Percentiles rank a stretch among this genome's conserved stretches.
Evolutionary conservation across 768 basidiomycete species (phyloP).

Genomic region (Astraeus odoratus): DNA sequence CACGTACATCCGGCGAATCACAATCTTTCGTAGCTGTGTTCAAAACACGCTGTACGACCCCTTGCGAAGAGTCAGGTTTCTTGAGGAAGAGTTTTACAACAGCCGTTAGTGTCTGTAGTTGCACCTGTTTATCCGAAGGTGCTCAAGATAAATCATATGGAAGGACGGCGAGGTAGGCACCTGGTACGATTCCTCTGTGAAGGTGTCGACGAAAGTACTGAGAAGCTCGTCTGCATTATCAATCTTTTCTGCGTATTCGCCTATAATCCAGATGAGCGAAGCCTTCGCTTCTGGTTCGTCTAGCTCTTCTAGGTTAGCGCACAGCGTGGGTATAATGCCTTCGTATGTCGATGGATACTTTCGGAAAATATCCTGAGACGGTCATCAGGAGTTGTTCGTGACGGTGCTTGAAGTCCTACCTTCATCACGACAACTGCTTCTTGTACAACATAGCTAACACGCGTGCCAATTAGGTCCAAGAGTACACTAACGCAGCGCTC

Average conservation of each 20-base stretch:
- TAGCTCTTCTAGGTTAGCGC: slow-evolving; percentile 90
- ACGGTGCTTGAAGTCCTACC: slow-evolving; percentile 37
- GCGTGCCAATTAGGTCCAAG: slow-evolving; percentile 85
- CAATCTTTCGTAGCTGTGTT: slow-evolving; percentile 96
- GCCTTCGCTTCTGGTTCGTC: slow-evolving; percentile 99
- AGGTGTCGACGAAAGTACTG: slow-evolving; percentile 83
- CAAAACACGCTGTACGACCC: slow-evolving; percentile 84
- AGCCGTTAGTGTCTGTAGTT: slow-evolving; percentile 82
- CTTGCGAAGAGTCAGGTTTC: slow-evolving; percentile 91
- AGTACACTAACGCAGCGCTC: slow-evolving; percentile 94
- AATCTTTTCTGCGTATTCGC: slow-evolving; percentile 96
- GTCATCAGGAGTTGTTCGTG: background rate
- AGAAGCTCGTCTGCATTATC: slow-evolving; percentile 94
- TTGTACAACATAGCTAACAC: slow-evolving; percentile 96
- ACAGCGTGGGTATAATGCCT: slow-evolving; percentile 92
- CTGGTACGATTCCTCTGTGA: slow-evolving; percentile 89
- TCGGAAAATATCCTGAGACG: slow-evolving; percentile 86
- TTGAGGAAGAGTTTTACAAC: slow-evolving; percentile 96
- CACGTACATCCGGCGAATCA: slow-evolving; percentile 93
- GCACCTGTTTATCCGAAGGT: slow-evolving; percentile 36
- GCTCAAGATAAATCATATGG: background rate
- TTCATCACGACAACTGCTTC: slow-evolving; percentile 99
- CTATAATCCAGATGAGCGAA: slow-evolving; percentile 98
- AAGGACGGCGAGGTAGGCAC: slow-evolving; percentile 31
- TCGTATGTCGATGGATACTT: slow-evolving; percentile 96